Conservation (phyloP, 108 stramenopile species). For the Nitzschia putrida region DNA sequence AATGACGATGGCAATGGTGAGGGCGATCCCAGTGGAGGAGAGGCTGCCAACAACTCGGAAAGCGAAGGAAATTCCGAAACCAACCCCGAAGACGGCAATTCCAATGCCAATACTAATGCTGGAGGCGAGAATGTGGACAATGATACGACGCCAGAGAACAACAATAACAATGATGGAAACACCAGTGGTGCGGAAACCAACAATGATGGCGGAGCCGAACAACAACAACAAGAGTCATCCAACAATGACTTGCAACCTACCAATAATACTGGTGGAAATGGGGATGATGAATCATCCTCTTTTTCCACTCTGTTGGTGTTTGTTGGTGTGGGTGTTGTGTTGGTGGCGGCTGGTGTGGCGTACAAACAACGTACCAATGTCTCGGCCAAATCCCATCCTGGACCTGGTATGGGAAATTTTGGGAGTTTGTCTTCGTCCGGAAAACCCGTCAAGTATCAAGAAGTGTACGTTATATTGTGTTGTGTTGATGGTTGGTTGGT, state of each 20-base stretch:
- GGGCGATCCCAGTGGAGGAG: neutral
- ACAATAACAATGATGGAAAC: neutral
- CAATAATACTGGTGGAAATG: neutral
- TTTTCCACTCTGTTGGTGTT: neutral
- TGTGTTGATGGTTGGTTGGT: neutral
- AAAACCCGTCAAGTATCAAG: constrained; percentile 19
- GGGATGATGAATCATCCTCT: neutral
- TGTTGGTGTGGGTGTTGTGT: constrained; percentile 1
- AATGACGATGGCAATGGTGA: neutral
- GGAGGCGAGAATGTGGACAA: neutral
- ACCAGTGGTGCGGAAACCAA: neutral
- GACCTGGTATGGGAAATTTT: constrained; percentile 4
- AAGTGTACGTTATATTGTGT: constrained; percentile 22
- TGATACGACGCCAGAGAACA: neutral
- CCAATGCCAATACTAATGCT: neutral
- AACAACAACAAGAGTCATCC: no score
- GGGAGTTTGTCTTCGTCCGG: neutral
- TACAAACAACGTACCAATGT: neutral
- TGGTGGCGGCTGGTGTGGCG: neutral
- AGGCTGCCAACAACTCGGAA: neutral
- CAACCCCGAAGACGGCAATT: no score
- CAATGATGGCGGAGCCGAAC: neutral
- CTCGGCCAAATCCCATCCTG: no score
- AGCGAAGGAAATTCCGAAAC: neutral
- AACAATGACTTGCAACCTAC: neutral